These are phyloP conservation scores for Hygrophila difformis DNA, from an alignment of 257 asterid species.

Conservation along the genomic window DNA sequence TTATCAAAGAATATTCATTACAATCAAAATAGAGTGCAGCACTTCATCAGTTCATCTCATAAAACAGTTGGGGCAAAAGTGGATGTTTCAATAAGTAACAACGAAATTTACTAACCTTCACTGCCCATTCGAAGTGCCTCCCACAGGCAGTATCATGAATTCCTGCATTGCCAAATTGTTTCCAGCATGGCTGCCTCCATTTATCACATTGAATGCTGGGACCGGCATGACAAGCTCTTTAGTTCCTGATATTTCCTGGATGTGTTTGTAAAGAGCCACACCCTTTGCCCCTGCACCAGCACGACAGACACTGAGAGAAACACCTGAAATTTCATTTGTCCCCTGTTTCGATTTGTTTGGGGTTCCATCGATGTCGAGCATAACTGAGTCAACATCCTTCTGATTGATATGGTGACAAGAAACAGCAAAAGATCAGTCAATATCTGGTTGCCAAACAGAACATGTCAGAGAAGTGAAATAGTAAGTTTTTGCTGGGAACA, in stretches of 20 bases:
- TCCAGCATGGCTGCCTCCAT: constrained; percentile 99
- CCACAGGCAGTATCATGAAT: constrained; percentile 94
- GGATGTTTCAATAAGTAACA: background rate
- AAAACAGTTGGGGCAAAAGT: too few relatives aligned
- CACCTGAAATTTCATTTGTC: constrained; percentile 95
- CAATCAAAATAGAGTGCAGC: too few relatives aligned
- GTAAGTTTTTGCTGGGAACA: too few relatives aligned
- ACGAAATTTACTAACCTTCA: constrained; percentile 53
- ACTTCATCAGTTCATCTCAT: too few relatives aligned
- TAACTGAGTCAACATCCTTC: constrained; percentile 60
- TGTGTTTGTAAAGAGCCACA: constrained; percentile 74
- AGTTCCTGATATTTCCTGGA: constrained; percentile 78
- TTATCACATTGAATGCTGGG: constrained; percentile 93
- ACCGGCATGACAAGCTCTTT: constrained; percentile 97
- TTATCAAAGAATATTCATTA: too few relatives aligned
- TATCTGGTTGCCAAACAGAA: too few relatives aligned
- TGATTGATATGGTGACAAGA: constrained; percentile 53
- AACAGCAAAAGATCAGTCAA: background rate
- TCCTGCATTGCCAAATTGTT: constrained; percentile 98
- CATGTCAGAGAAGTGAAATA: too few relatives aligned
- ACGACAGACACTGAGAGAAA: constrained; percentile 87
- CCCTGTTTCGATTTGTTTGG: constrained; percentile 88
- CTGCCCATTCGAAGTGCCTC: constrained; percentile 97
- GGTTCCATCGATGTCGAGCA: constrained; percentile 95
- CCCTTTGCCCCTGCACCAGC: constrained; percentile 98